Base-by-base conservation (phyloP, 768 basidiomycete species). In the Hortiboletus flavorubellus region DNA sequence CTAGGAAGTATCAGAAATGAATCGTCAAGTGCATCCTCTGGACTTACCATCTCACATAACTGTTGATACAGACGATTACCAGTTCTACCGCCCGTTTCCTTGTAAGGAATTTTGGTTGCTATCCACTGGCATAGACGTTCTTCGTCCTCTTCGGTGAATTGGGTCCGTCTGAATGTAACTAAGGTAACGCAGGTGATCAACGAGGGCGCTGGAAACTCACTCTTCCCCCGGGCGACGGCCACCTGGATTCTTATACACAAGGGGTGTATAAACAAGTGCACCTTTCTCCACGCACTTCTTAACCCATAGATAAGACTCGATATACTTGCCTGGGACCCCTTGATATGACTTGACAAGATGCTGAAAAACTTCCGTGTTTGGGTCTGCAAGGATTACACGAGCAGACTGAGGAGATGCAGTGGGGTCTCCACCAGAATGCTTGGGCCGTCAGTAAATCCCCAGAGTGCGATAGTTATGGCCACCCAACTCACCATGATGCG, bases 41-140 rank as follows among this genome's bases (percentile, higher is more conserved):
- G 37, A 65, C 72, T 5, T 47, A 87, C 90, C 74, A 84, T 78
- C 53, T 90, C 87, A 60, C 83, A 84, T 26, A 93, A 74, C 66
- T 93, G 91, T 59, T 90, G 87, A 66, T 93, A 93, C 18, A 93
- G 69, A 53, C 87, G 80, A 62, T 93, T 92, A 10, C 90, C 90
- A 1, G 89, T 91, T 54, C 90, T 74, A 21, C 90, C 90, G 3
- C 89, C 87, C 0, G 85, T 89, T 66, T 87, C 85, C 67, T 89
- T 91, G 71, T 86, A 89, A 3, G 91, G 90, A 21, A 92, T 91
- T 69, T 89, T 90, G 23, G 80, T 75, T 1, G 90, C 91, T 58
- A 93, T 91, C 86, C 88, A 93, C 33, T 78, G 73, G 60, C 87
- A 89, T 9, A 93, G 73, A 56, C 82, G 79, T 49, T 84, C 78